phyloP scores from a whole-genome alignment of 352 stramenopile genomes.

The Phytophthora megakarya region DNA sequence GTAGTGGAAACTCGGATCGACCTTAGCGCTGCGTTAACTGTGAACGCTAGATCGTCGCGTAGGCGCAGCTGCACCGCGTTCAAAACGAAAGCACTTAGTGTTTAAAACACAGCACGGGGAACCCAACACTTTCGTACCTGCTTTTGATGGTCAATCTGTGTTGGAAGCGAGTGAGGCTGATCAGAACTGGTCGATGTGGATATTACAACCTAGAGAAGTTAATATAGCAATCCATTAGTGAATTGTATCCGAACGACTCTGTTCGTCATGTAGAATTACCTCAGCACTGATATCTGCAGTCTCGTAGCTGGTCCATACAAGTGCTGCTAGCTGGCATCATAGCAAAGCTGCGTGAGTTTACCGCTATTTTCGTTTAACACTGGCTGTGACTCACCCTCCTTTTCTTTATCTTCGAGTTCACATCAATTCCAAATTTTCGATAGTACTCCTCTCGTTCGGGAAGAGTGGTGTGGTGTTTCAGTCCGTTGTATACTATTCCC shows the following conservation, averaged over 20 bases:
- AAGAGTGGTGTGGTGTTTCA: conserved; percentile 54
- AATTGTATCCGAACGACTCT: background rate
- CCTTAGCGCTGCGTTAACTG: conserved; percentile 77
- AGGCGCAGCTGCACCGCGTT: conserved; percentile 53
- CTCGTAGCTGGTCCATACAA: conserved; percentile 71
- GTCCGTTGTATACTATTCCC: conserved; percentile 53
- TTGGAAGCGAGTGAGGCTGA: conserved; percentile 50
- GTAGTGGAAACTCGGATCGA: conserved; percentile 58
- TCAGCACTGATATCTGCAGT: conserved; percentile 65
- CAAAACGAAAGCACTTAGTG: background rate
- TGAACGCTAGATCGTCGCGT: conserved; percentile 75
- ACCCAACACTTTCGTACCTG: conserved; percentile 46
- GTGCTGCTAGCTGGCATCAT: conserved; percentile 45
- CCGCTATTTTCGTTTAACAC: background rate
- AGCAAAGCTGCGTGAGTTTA: background rate
- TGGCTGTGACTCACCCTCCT: conserved; percentile 42
- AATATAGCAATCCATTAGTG: background rate
- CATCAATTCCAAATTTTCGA: conserved; percentile 61
- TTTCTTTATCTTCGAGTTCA: conserved; percentile 72
- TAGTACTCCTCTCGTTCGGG: conserved; percentile 61
- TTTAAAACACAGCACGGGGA: background rate
- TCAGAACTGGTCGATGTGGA: conserved; percentile 60
- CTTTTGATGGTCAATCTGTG: conserved; percentile 75
- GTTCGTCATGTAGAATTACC: conserved; percentile 27
- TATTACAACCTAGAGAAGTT: conserved; percentile 47